A percentile compares a stretch with the other conserved stretches of the same genome.
phyloP scores from a whole-genome alignment of 495 filamentous ascomycete species.

The Lichenothelia convexa region DNA sequence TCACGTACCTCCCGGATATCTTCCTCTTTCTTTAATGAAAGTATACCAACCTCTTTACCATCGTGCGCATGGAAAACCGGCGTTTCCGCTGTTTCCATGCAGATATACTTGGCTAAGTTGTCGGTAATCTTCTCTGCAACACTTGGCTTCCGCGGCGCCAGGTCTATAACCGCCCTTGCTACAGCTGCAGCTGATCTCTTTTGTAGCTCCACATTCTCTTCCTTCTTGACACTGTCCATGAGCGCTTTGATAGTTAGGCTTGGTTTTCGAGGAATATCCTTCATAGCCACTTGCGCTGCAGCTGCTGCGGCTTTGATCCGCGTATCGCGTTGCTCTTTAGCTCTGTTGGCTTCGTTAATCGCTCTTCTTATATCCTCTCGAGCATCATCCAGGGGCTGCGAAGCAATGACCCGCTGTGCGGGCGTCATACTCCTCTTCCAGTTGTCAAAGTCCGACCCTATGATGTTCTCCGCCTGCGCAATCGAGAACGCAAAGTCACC shows the following conservation, averaged over 20 bases:
- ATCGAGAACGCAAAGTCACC: conserved; percentile 84
- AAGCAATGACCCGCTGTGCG: conserved; percentile 62
- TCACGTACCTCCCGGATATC: conserved; percentile 85
- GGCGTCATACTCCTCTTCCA: conserved; percentile 71
- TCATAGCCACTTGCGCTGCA: conserved; percentile 70
- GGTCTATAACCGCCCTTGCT: conserved; percentile 65
- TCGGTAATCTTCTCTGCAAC: conserved; percentile 85
- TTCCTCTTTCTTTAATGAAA: conserved; percentile 91
- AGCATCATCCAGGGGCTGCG: conserved; percentile 56
- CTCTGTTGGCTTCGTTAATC: conserved; percentile 56
- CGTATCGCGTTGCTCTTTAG: conserved; percentile 68
- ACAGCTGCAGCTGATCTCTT: conserved; percentile 71
- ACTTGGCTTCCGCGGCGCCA: conserved; percentile 52
- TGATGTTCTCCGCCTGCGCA: conserved; percentile 66
- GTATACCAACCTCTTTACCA: conserved; percentile 42
- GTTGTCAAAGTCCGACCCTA: conserved; percentile 64
- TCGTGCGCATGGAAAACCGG: conserved; percentile 71
- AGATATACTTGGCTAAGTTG: conserved; percentile 91
- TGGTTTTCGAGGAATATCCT: conserved; percentile 75
- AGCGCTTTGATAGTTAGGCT: conserved; percentile 78
- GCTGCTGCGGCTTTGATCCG: conserved; percentile 77
- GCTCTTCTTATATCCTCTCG: conserved; percentile 45
- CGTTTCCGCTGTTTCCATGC: conserved; percentile 90
- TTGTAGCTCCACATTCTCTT: conserved; percentile 83
- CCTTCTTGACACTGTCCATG: conserved; percentile 94